These are phyloP conservation scores for Xylariales sp. DNA, from an alignment of 2,329 filamentous ascomycete genomes.

Conservation along the genomic window DNA sequence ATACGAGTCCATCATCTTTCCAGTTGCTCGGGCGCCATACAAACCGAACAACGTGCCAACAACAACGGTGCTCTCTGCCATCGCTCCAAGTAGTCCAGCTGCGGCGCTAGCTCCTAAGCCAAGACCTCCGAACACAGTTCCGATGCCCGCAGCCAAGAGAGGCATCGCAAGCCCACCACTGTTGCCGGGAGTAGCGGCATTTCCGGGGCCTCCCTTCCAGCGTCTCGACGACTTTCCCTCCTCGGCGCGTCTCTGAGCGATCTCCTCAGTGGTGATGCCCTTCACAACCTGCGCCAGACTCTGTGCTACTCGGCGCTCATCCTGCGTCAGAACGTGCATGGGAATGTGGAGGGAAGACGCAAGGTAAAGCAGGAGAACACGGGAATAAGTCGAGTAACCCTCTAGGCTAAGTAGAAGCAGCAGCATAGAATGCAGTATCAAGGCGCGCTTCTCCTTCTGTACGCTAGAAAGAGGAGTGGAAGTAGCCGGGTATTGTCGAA, in stretches of 20 bases:
- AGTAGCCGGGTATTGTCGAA: slow-evolving; percentile 51
- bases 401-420: slow-evolving; percentile 72
- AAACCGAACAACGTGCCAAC: slow-evolving; percentile 87
- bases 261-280: slow-evolving; percentile 62
- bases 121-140: slow-evolving; percentile 70
- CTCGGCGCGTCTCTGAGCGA: slow-evolving; percentile 57
- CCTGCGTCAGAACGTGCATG: slow-evolving; percentile 57
- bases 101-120: slow-evolving; percentile 71
- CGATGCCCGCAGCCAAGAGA: slow-evolving; percentile 73
- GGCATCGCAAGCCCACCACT: slow-evolving; percentile 72
- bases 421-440: slow-evolving; percentile 68
- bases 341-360: slow-evolving; percentile 68
- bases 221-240: slow-evolving; percentile 61
- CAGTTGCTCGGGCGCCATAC: slow-evolving; percentile 79
- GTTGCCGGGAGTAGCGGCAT: slow-evolving; percentile 59
- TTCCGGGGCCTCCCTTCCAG: slow-evolving; percentile 50
- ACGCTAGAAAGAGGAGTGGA: slow-evolving; percentile 57
- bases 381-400: slow-evolving; percentile 70
- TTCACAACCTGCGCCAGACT: slow-evolving; percentile 72
- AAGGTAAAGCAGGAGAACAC: slow-evolving; percentile 65
- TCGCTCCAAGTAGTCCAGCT: slow-evolving; percentile 71
- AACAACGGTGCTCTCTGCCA: slow-evolving; percentile 74
- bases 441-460: slow-evolving; percentile 54
- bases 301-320: slow-evolving; percentile 71
- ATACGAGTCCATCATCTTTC: slow-evolving; percentile 85